Conservation (phyloP, 768 basidiomycete genomes). For the Auriscalpium orientale region DNA sequence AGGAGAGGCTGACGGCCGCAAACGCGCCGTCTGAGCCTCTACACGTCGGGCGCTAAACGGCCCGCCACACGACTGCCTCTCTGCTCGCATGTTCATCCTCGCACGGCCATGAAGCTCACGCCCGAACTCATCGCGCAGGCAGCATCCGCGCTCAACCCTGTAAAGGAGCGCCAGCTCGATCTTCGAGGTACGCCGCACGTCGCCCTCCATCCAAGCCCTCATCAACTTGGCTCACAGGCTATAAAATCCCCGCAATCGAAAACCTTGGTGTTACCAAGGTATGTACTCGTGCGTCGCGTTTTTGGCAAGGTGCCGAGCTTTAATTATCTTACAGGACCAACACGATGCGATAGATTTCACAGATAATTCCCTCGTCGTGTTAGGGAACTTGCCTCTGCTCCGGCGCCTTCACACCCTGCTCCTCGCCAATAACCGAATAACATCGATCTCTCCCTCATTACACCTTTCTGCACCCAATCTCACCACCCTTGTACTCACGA, state of each 20-base stretch:
- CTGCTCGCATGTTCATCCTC: slow-evolving; percentile 4
- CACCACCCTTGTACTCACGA: slow-evolving; percentile 73
- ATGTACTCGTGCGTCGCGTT: slow-evolving; percentile 22
- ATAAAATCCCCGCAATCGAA: slow-evolving; percentile 93
- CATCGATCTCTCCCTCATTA: slow-evolving; percentile 74
- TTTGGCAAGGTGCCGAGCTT: neutral
- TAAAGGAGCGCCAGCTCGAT: slow-evolving; percentile 88
- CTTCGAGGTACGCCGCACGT: slow-evolving; percentile 60
- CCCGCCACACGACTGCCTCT: neutral
- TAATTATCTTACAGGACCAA: slow-evolving; percentile 54
- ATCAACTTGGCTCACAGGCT: slow-evolving; percentile 41
- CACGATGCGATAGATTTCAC: slow-evolving; percentile 92
- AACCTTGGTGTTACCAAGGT: slow-evolving; percentile 91
- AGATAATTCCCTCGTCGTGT: slow-evolving; percentile 76
- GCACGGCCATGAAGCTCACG: slow-evolving; percentile 72
- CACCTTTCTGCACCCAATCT: slow-evolving; percentile 82
- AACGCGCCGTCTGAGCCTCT: slow-evolving; percentile 16
- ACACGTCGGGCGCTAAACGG: neutral
- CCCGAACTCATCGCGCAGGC: slow-evolving; percentile 87
- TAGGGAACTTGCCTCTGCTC: slow-evolving; percentile 83
- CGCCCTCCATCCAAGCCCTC: slow-evolving; percentile 1
- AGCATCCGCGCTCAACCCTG: slow-evolving; percentile 67
- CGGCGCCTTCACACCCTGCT: slow-evolving; percentile 79
- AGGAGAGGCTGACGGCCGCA: slow-evolving; percentile 4
- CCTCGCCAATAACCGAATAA: slow-evolving; percentile 85